phyloP scores from a whole-genome alignment of 2,329 filamentous ascomycete species.

The Apiospora sp. region DNA sequence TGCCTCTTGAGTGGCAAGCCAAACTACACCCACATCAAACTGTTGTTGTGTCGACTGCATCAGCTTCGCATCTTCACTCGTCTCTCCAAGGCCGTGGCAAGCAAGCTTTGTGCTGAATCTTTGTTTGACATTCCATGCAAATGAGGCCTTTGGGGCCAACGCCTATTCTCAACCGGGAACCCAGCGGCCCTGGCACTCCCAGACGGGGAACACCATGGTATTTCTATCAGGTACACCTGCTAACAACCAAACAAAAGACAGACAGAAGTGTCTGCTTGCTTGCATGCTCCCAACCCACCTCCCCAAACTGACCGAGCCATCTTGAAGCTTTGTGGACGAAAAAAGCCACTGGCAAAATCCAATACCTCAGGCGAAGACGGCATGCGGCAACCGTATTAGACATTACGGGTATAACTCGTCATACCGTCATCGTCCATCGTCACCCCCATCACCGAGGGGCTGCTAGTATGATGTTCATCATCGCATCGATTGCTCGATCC shows the following conservation, averaged over 20 bases:
- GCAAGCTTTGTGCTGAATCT: neutral
- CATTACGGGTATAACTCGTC: slow-evolving; percentile 22
- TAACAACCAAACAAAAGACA: neutral
- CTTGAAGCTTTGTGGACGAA: neutral
- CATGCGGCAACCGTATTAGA: slow-evolving; percentile 21
- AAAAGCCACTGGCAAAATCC: neutral
- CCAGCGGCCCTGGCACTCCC: neutral
- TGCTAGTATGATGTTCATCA: slow-evolving; percentile 23
- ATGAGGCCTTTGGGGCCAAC: neutral
- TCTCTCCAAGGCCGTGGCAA: neutral
- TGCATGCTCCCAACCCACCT: neutral
- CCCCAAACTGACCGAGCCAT: neutral
- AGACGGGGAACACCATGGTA: neutral
- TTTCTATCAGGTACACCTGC: neutral
- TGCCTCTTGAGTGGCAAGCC: neutral
- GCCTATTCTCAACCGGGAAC: neutral
- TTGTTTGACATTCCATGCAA: slow-evolving; percentile 3
- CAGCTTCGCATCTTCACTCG: neutral
- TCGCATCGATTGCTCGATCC: slow-evolving; percentile 26
- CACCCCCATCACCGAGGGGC: slow-evolving; percentile 16
- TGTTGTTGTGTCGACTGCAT: neutral
- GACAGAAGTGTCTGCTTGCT: neutral
- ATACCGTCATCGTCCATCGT: slow-evolving; percentile 7
- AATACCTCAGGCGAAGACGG: neutral
- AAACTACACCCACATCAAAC: neutral